phyloP scores from a whole-genome alignment of 805 yeast species.

The Soucietia sequanensis region DNA sequence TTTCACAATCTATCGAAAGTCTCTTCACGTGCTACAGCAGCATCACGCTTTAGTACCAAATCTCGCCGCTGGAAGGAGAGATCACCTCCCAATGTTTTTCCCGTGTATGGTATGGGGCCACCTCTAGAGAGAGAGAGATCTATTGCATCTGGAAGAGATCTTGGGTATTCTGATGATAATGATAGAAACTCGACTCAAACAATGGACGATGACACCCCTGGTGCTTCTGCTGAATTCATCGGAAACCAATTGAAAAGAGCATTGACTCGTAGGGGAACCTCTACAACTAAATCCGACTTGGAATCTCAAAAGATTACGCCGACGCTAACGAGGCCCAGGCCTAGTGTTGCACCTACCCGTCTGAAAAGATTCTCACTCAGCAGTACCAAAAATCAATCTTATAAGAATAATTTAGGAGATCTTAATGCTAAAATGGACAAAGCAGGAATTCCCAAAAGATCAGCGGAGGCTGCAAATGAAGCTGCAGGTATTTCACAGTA shows the following conservation, averaged over 20 bases:
- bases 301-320: constrained; percentile 6
- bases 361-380: constrained; percentile 1
- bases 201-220: too few species aligned
- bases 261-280: constrained; percentile 9
- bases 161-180: too few species aligned
- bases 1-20: constrained; percentile 8
- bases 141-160: constrained; percentile 47
- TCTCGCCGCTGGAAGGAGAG: constrained; percentile 7
- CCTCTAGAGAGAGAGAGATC: constrained; percentile 57
- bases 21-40: constrained; percentile 6
- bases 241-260: constrained; percentile 19
- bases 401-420: constrained; percentile 1
- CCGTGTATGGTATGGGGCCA: constrained; percentile 75
- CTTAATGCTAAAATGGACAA: constrained; percentile 9
- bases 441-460: constrained; percentile 14
- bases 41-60: constrained; percentile 7
- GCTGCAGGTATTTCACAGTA: constrained; percentile 14
- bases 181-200: too few species aligned
- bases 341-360: too few species aligned
- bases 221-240: constrained; percentile 18
- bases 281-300: constrained; percentile 4
- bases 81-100: constrained; percentile 78
- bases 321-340: too few species aligned
- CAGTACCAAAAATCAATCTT: constrained; percentile 6
- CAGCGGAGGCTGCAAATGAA: constrained; percentile 13